These are phyloP conservation scores for Trichophyton simii DNA, from an alignment of 2,329 filamentous ascomycete species.

Conservation along the genomic window DNA sequence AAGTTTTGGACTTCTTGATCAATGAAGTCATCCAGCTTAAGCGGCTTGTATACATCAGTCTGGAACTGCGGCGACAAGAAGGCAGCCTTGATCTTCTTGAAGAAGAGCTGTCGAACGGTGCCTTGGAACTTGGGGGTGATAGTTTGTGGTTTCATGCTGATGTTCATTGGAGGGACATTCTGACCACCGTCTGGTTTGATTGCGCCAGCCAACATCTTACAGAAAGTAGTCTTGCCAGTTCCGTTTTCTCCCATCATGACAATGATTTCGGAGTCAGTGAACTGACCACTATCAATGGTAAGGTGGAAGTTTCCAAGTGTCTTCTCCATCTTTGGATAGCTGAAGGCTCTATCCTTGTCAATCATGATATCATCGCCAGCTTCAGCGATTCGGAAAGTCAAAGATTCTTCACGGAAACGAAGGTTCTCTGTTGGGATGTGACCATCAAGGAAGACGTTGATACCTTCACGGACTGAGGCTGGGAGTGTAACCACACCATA, in stretches of 20 bases:
- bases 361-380: conserved; percentile 75
- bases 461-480: conserved; percentile 91
- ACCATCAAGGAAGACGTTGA: conserved; percentile 98
- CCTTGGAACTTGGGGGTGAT: conserved; percentile 97
- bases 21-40: conserved; percentile 97
- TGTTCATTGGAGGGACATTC: conserved; percentile 83
- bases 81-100: conserved; percentile 97
- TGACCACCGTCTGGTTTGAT: conserved; percentile 74
- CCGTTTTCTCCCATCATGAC: conserved; percentile 99
- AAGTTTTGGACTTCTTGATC: conserved; percentile 99
- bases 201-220: conserved; percentile 83
- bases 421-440: conserved; percentile 97
- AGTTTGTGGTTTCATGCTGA: conserved; percentile 98
- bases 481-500: conserved; percentile 97
- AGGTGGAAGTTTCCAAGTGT: conserved; percentile 81
- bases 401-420: conserved; percentile 91
- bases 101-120: conserved; percentile 93
- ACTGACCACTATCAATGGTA: conserved; percentile 65
- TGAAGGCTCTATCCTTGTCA: conserved; percentile 74
- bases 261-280: conserved; percentile 96
- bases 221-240: conserved; percentile 98
- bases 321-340: conserved; percentile 85
- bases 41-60: conserved; percentile 98
- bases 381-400: conserved; percentile 90
- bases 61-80: conserved; percentile 98